Base-by-base conservation (phyloP, 805 yeast genomes). In the Candida verbasci region DNA sequence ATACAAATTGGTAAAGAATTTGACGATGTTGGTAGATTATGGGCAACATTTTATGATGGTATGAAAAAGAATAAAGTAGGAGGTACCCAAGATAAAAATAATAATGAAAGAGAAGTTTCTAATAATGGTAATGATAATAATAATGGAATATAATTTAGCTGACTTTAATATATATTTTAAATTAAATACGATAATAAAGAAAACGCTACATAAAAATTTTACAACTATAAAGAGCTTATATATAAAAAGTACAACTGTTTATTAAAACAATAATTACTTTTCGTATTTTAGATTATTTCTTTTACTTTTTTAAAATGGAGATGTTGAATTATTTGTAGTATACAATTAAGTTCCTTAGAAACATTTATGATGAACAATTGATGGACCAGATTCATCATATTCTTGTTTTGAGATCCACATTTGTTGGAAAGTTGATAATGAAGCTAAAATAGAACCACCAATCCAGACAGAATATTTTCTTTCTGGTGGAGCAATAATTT, bases 381-480 rank as follows among this genome's bases (percentile, higher is more conserved):
- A 88, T 62, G 98, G 98, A 66, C 98, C 98, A 76, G 96, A 86
- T 80, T 93, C 98, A 82, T 93, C 98, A 85, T 93, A 93, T 80
- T 93, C 98, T 79, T 25, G 28, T 25, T 25, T 25, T 28, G 30
- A 31, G 86, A 93, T 88, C 98, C 97, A 93, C 97, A 93, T 91
- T 77, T 93, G 97, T 81, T 93, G 97, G 97, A 93, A 93, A 70
- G 98, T 93, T 48, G 96, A 86, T 69, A 93, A 82, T 44, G 97
- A 88, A 53, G 98, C 96, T 72, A 93, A 82, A 64, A 93, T 93
- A 57, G 97, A 93, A 77, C 98, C 98, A 81, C 98, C 98, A 53
- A 93, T 93, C 98, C 98, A 93, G 76, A 89, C 96, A 60, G 96
- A 86, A 85, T 86, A 93, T 75, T 93, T 93, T 75, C 98, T 84